Evolutionary conservation across 306 rosid genomes (phyloP).

Genomic region (Vigna radiata): DNA sequence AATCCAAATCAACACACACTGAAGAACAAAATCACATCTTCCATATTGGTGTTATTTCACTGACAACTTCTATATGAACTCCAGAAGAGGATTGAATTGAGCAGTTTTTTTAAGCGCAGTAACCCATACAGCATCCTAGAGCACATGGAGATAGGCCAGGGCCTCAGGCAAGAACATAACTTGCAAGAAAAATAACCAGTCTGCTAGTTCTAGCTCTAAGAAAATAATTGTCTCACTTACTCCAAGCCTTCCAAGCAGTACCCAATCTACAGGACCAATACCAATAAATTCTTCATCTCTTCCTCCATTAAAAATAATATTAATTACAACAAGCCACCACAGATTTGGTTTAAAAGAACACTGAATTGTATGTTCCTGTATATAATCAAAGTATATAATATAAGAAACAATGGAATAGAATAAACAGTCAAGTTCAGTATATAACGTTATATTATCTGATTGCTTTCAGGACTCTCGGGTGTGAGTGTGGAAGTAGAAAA

Average conservation of each 20-base stretch:
- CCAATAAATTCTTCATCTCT: no score
- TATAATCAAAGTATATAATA: no score
- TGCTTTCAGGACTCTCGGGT: no score
- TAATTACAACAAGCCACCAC: no score
- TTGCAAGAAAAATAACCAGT: not conserved
- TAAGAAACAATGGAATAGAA: no score
- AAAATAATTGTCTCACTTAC: no score
- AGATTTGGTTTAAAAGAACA: no score
- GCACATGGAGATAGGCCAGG: slow-evolving; percentile 27
- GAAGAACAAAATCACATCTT: slow-evolving; percentile 34
- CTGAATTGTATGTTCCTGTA: no score
- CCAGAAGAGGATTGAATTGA: slow-evolving; percentile 73
- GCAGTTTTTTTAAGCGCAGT: slow-evolving; percentile 62
- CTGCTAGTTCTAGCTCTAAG: not conserved
- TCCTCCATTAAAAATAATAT: no score
- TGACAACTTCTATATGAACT: not conserved
- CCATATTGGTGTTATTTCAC: slow-evolving; percentile 6
- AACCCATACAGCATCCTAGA: slow-evolving; percentile 66
- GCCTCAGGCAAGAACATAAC: not conserved
- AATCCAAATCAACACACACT: slow-evolving; percentile 66
- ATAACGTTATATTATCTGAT: no score
- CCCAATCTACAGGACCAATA: not conserved
- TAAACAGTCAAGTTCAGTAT: no score
- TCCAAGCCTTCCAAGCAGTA: not conserved
- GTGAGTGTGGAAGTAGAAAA: no score